These are phyloP conservation scores for Penstemon davidsonii DNA, from an alignment of 257 asterid genomes.

Conservation along the genomic window DNA sequence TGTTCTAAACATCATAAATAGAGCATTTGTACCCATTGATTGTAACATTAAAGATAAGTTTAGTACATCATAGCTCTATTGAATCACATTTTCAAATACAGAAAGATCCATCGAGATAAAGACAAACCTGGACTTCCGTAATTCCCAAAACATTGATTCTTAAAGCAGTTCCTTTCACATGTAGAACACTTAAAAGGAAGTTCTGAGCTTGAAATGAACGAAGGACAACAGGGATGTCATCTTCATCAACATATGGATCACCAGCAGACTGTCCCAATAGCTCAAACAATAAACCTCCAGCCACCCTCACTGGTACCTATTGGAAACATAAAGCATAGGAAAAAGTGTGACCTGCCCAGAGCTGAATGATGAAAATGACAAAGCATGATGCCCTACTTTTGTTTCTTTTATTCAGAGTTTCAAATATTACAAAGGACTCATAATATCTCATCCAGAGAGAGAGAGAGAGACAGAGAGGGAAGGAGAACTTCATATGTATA, in stretches of 20 bases:
- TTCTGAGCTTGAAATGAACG: constrained; percentile 98
- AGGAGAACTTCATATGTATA: not conserved
- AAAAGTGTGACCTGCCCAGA: not conserved
- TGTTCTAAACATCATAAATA: not conserved
- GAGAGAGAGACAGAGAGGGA: not conserved
- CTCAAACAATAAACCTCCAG: constrained; percentile 93
- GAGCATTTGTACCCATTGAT: not conserved
- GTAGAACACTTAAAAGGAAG: constrained; percentile 72
- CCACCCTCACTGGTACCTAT: constrained; percentile 96
- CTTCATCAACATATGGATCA: constrained; percentile 82
- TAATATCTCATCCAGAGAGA: constrained; percentile 17
- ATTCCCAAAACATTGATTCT: constrained; percentile 79
- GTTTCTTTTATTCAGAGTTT: constrained; percentile 5
- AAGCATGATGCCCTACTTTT: not conserved
- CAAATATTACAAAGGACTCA: constrained; percentile 3
- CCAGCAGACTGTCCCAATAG: constrained; percentile 95
- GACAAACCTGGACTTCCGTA: constrained; percentile 86
- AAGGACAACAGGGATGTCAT: constrained; percentile 86
- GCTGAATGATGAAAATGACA: not conserved
- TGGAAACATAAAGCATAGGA: constrained; percentile 23
- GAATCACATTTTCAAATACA: constrained; percentile 14
- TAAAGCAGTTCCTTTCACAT: constrained; percentile 75
- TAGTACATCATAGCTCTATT: not conserved
- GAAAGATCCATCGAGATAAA: constrained; percentile 13
- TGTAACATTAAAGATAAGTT: not conserved